Base-by-base conservation (phyloP, 495 filamentous ascomycete species). In the Neurospora sp. region DNA sequence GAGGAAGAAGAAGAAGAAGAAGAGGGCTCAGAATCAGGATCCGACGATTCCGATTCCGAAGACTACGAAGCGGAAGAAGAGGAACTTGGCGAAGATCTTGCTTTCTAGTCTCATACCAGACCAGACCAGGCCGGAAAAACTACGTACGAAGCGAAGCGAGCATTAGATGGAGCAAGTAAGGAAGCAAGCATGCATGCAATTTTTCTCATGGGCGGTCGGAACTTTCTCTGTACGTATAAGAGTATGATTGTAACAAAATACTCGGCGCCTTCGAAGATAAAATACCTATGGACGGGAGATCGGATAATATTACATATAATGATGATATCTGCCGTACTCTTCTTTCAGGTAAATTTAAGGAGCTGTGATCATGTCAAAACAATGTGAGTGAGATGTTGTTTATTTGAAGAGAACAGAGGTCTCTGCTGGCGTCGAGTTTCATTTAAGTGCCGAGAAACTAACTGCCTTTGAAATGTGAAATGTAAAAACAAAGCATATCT, bases 41-140 rank as follows among this genome's bases (percentile, higher is more conserved):
- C 77, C 44, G 76, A 76, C 11, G 78, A 74, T 71, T 78, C 79
- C 16, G 81, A 82, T 70, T 84, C 83, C 44, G 83, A 84, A 76
- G 78, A 80, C 59, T 86, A 84, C 66, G 84, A 85, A 69, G 83
- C 81, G 44, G 83, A 84, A 71, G 84, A 86, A 76, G 81, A 81
- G 20, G 82, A 80, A 39, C 62, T 84, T n/a, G 79, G 80, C 18
- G 79, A 80, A 1, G 82, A 81, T 70, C 73, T 84, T 70, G 80
- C 80, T 66, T 73, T 77, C 8, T 78, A 37, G 72, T 38, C 46
- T 54, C 20, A 27, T 27, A 20, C 31, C 70, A 35, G 31, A 73
- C 66, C 6, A 66, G 72, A 54, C 69, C 12, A 70, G 72, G 11
- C 41, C 14, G 42, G 39, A 35, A 10, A 54, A 54, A 54, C 8